Conservation (phyloP, 176 grass and related monocot species). For the Oropetium thomaeum region DNA sequence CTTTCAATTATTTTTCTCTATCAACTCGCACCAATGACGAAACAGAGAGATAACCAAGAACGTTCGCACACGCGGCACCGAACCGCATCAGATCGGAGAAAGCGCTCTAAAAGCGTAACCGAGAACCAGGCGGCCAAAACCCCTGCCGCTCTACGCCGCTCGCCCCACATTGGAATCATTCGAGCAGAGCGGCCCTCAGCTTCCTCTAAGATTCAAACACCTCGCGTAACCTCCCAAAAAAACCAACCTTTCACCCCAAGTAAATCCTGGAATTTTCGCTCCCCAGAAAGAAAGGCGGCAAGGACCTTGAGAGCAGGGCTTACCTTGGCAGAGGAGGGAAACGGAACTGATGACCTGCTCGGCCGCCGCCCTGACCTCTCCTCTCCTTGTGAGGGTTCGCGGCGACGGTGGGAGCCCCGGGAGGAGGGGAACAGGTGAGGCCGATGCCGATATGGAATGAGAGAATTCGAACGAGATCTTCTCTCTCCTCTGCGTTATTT, state of each 20-base stretch:
- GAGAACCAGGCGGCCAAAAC: slow-evolving; percentile 7
- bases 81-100: slow-evolving; percentile 27
- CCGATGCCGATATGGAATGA: not conserved
- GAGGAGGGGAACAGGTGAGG: slow-evolving; percentile 10
- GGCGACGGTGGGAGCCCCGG: not conserved
- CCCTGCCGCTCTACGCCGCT: not conserved
- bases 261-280: not conserved
- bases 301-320: not conserved
- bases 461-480: slow-evolving; percentile 70
- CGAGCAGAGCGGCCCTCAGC: not conserved
- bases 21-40: not conserved
- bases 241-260: not conserved
- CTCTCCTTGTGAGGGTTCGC: not conserved
- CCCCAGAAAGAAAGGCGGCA: not conserved
- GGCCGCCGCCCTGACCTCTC: slow-evolving; percentile 24
- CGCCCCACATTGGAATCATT: slow-evolving; percentile 18
- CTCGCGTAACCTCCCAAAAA: not conserved
- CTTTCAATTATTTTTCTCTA: not conserved
- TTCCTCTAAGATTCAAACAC: not conserved
- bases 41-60: not conserved
- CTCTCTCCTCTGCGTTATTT: slow-evolving; percentile 20
- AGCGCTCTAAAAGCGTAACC: not conserved
- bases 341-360: not conserved
- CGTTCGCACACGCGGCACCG: not conserved
- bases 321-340: slow-evolving; percentile 17